phyloP scores from a whole-genome alignment of 2,329 filamentous ascomycete species.

The Pezicula neosporulosa region DNA sequence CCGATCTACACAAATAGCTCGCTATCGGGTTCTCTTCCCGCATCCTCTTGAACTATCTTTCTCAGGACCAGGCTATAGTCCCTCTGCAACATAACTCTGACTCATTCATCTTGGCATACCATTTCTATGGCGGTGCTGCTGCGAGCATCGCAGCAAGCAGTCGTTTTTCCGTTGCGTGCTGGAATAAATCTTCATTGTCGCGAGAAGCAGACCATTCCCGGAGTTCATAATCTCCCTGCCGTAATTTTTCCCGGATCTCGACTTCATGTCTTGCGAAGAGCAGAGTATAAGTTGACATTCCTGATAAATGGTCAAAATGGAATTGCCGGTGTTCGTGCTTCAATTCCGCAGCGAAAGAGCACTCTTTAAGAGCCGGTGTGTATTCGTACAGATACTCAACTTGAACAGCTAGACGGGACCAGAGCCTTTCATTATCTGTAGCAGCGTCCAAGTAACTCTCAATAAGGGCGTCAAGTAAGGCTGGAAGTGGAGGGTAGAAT shows the following conservation, averaged over 20 bases:
- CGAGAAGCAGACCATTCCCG: slow-evolving; percentile 7
- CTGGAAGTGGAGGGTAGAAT: slow-evolving; percentile 3
- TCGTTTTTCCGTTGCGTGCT: background rate
- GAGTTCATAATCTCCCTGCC: slow-evolving; percentile 5
- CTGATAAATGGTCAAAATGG: slow-evolving; percentile 9
- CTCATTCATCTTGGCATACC: too few relatives aligned
- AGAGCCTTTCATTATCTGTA: background rate
- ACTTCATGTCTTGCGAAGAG: slow-evolving; percentile 8
- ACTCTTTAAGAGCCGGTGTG: slow-evolving; percentile 4
- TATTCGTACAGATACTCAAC: slow-evolving; percentile 8
- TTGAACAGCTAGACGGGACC: slow-evolving; percentile 1
- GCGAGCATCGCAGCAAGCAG: background rate
- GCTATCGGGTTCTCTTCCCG: too few relatives aligned
- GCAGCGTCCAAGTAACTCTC: slow-evolving; percentile 3
- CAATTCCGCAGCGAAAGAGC: slow-evolving; percentile 6
- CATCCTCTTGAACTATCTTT: too few relatives aligned
- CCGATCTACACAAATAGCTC: too few relatives aligned
- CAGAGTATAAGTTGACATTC: slow-evolving; percentile 5
- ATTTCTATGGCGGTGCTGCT: too few relatives aligned
- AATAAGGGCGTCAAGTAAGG: slow-evolving; percentile 7
- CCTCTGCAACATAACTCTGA: too few relatives aligned
- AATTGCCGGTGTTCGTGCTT: slow-evolving; percentile 13
- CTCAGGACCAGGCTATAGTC: too few relatives aligned
- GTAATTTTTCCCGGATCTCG: slow-evolving; percentile 5
- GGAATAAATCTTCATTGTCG: slow-evolving; percentile 51